phyloP scores from a whole-genome alignment of 225 moss, liverwort and hornwort genomes.

The Lunularia cruciata region DNA sequence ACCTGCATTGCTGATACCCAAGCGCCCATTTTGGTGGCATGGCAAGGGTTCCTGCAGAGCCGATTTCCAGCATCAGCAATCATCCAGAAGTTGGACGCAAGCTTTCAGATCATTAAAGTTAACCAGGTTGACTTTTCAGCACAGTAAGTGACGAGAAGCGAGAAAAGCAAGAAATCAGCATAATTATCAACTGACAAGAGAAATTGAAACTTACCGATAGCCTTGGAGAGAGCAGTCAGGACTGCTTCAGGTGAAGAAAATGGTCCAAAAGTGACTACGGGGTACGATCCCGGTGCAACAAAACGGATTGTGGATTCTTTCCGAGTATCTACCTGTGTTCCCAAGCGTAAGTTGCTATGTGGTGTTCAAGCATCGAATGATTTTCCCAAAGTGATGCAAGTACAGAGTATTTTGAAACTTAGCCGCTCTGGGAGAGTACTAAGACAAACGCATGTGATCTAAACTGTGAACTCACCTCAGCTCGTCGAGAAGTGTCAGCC shows the following conservation, averaged over 20 bases:
- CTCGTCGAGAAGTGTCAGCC: constrained; percentile 67
- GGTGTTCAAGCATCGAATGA: too few relatives aligned
- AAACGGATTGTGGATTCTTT: constrained; percentile 56
- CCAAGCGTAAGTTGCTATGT: background rate
- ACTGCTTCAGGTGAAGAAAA: constrained; percentile 65
- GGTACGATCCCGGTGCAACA: constrained; percentile 56
- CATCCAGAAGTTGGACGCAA: background rate
- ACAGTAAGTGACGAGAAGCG: too few relatives aligned
- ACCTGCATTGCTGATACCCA: constrained; percentile 93
- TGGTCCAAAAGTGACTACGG: constrained; percentile 85
- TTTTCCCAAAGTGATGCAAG: too few relatives aligned
- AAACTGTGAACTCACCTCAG: constrained; percentile 51
- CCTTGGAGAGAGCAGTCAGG: constrained; percentile 55
- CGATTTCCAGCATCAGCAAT: background rate
- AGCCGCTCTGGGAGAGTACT: too few relatives aligned
- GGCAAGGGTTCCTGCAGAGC: constrained; percentile 56
- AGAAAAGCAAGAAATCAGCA: too few relatives aligned
- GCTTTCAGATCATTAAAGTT: too few relatives aligned
- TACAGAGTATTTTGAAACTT: too few relatives aligned
- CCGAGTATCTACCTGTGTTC: constrained; percentile 70
- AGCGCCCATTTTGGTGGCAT: constrained; percentile 97
- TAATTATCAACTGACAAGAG: too few relatives aligned
- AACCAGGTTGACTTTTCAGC: too few relatives aligned
- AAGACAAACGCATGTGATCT: too few relatives aligned
- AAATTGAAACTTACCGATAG: constrained; percentile 51